Conservation (phyloP, 768 basidiomycete genomes). For the Kwoniella bestiolae region DNA sequence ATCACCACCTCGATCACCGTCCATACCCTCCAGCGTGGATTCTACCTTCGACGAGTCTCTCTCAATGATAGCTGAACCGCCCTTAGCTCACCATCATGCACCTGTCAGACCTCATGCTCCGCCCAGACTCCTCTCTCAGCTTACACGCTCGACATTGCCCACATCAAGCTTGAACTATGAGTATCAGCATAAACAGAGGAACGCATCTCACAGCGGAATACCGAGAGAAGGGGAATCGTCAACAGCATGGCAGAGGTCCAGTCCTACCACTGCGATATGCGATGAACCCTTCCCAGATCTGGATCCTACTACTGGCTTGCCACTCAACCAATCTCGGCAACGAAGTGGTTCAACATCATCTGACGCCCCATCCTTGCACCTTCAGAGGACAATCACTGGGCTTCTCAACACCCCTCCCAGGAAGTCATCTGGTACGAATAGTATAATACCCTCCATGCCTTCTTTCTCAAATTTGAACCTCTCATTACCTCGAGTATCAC, state of each 20-base stretch:
- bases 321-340: conserved; percentile 14
- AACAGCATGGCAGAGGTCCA: conserved; percentile 27
- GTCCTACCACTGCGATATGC: conserved; percentile 15
- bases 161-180: conserved; percentile 42
- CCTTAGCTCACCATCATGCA: conserved; percentile 40
- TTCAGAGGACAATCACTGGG: conserved; percentile 50
- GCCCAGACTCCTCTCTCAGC: conserved; percentile 36
- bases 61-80: conserved; percentile 38
- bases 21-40: conserved; percentile 27
- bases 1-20: conserved; percentile 19
- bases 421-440: conserved; percentile 1
- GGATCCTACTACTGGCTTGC: conserved; percentile 47
- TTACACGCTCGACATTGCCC: conserved; percentile 45
- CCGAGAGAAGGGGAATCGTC: conserved; percentile 31
- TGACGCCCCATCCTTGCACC: conserved; percentile 38
- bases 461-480: conserved; percentile 21
- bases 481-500: conserved; percentile 16
- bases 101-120: conserved; percentile 27
- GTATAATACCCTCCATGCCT: conserved; percentile 18
- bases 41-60: conserved; percentile 12
- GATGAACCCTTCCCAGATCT: conserved; percentile 45
- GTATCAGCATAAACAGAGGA: background rate
- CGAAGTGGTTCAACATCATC: conserved; percentile 19
- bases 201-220: background rate
- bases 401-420: conserved; percentile 17